A percentile compares a stretch with the other conserved stretches of the same genome.
Conservation (phyloP, 345 rosid species). For the Syzygium oleosum region DNA sequence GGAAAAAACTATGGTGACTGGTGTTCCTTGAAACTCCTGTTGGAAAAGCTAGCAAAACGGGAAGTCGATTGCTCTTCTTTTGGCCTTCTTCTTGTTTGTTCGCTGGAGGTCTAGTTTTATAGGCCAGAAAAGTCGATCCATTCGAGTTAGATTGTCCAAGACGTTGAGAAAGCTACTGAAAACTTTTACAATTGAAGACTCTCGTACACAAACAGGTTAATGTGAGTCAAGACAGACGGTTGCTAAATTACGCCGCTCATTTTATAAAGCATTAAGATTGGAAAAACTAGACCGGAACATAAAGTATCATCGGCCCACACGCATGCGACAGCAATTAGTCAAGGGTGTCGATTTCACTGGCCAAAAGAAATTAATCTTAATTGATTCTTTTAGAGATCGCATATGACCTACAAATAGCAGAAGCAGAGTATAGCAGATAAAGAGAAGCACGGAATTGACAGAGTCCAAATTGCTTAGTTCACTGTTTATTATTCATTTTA, state of each 20-base stretch:
- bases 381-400: background rate
- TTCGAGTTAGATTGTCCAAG: background rate
- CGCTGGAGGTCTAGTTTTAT: background rate
- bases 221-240: background rate
- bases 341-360: background rate
- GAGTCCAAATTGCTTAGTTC: background rate
- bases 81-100: background rate
- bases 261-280: background rate
- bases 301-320: background rate
- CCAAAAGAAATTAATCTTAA: background rate
- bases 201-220: background rate
- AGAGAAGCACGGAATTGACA: background rate
- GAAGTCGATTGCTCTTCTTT: background rate
- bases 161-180: background rate
- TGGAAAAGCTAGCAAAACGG: background rate
- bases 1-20: background rate
- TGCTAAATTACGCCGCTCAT: background rate
- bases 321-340: background rate
- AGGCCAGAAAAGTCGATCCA: background rate
- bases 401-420: background rate
- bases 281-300: background rate
- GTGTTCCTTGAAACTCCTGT: background rate
- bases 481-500: background rate
- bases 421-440: background rate
- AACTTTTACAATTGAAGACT: background rate